Conservation (phyloP, 202 grass and related monocot species). For the Zoysia matrella region DNA sequence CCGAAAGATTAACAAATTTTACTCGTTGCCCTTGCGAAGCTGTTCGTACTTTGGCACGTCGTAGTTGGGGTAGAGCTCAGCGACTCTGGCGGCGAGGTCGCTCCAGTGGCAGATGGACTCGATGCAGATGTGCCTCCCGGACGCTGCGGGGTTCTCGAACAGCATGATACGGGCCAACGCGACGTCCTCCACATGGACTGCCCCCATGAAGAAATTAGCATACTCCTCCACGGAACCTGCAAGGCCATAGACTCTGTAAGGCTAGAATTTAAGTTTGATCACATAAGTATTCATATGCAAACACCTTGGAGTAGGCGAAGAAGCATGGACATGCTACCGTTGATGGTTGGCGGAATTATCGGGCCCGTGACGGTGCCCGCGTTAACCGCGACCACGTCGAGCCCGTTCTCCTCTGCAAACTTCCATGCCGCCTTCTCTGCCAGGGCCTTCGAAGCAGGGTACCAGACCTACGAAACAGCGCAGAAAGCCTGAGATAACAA, state of each 20-base stretch:
- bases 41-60: constrained; percentile 65
- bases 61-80: constrained; percentile 74
- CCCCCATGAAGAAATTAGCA: constrained; percentile 65
- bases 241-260: background rate
- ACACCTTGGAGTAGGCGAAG: constrained; percentile 69
- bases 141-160: constrained; percentile 66
- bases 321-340: constrained; percentile 79
- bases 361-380: constrained; percentile 64
- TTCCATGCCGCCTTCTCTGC: constrained; percentile 91
- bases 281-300: background rate
- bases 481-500: background rate
- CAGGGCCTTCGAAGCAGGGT: constrained; percentile 79
- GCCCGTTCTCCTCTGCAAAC: constrained; percentile 74
- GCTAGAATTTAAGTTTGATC: background rate
- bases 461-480: constrained; percentile 69
- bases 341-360: constrained; percentile 70
- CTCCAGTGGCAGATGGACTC: constrained; percentile 77
- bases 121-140: constrained; percentile 84
- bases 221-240: constrained; percentile 81
- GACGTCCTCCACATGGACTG: constrained; percentile 84
- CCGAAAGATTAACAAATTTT: background rate
- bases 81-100: constrained; percentile 71
- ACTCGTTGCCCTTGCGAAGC: background rate
- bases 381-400: constrained; percentile 77
- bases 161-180: constrained; percentile 72